Evolutionary conservation across 306 rosid genomes (phyloP).

Genomic region (Cucurbita ficifolia): DNA sequence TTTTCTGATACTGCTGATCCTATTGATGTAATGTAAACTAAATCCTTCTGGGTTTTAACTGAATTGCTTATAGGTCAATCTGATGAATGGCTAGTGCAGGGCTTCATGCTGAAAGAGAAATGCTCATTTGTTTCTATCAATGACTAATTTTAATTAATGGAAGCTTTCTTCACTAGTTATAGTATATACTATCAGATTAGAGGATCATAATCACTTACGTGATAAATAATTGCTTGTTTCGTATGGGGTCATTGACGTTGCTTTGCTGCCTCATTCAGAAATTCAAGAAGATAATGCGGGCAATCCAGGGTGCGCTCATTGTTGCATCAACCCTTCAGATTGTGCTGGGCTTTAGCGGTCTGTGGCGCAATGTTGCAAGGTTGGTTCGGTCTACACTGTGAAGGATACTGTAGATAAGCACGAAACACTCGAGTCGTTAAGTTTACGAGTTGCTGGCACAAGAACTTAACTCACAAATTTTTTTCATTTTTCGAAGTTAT

Average conservation of each 20-base stretch:
- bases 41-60: constrained; percentile 3
- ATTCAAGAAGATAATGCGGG: constrained; percentile 89
- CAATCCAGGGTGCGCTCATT: constrained; percentile 89
- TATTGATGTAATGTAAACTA: constrained; percentile 39
- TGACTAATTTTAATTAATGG: not conserved
- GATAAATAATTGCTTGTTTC: not conserved
- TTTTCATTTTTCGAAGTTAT: not conserved
- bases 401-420: not conserved
- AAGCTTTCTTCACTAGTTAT: constrained; percentile 6
- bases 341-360: constrained; percentile 97
- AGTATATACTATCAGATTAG: not conserved
- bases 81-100: not conserved
- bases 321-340: constrained; percentile 98
- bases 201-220: not conserved
- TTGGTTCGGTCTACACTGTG: constrained; percentile 19
- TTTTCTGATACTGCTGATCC: constrained; percentile 55
- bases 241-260: constrained; percentile 14
- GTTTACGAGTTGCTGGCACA: not conserved
- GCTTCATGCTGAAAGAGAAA: not conserved
- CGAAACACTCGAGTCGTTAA: not conserved
- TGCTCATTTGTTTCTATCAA: not conserved
- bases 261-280: constrained; percentile 35
- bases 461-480: not conserved
- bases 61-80: not conserved
- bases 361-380: constrained; percentile 99